Base-by-base conservation (phyloP, 2,329 filamentous ascomycete genomes). In the Ceratocystis cacaofunesta region DNA sequence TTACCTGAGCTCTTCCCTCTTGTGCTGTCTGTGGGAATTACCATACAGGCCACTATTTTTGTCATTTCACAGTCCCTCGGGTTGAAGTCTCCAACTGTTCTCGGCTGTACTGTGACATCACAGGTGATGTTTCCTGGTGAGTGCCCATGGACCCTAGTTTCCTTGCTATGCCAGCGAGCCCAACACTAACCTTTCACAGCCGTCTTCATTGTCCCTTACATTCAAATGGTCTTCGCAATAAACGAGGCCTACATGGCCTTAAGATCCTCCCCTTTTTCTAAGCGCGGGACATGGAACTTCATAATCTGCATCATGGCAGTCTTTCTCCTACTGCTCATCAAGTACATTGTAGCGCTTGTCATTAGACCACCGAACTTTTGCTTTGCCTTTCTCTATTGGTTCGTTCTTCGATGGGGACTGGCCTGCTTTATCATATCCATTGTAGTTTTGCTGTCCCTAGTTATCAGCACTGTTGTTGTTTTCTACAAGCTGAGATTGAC, bases 301-400 rank as follows among this genome's bases (percentile, higher is more conserved):
- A 74, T 78, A 2, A 79, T 84, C 36, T 88, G 85, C 71, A 73
- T 69, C 22, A 76, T 72, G 22, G 71, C 79, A 12, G 73, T 86
- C 30, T 73, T 78, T 19, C 71, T 82, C 58, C 75, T 84, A 66
- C 71, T 82, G 22, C 71, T 88, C 43, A 73, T 75, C 46, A 84
- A 81, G 22, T 86, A 85, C 73, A 74, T 85, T 46, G 79, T 85
- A 30, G 83, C 84, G 17, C 75, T 81, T 65, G 76, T 82, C 62
- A 75, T 80, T 68, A 78, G 76, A 3, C 79, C 85, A 55, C 78
- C 78, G 5, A 80, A 85, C 68, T 78, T 80, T 63, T 89, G 86
- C 74, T 85, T 88, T 70, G 84, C 84, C 28, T 85, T 83, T 5
- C 76, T 89, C 6, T 83, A 88, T 69, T 88, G 83, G 83, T 87